Conservation (phyloP, 768 basidiomycete species). For the Naematelia aurantialba region DNA sequence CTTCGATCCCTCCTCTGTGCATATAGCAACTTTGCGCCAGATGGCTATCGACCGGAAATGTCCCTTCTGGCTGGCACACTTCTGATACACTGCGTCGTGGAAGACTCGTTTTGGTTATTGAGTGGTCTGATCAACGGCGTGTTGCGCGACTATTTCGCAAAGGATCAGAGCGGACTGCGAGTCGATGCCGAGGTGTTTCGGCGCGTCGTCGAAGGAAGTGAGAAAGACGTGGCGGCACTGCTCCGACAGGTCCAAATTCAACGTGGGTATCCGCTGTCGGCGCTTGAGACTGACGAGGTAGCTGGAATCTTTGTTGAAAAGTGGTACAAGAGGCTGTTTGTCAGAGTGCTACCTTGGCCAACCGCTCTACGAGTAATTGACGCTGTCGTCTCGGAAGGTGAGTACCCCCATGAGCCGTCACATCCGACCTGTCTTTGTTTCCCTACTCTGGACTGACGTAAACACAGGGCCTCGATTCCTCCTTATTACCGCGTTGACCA, state of each 20-base stretch:
- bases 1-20: slow-evolving; percentile 37
- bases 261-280: slow-evolving; percentile 22
- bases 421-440: too few relatives aligned
- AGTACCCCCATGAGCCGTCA: too few relatives aligned
- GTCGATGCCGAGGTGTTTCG: slow-evolving; percentile 36
- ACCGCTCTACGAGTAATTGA: slow-evolving; percentile 39
- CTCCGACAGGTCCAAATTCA: slow-evolving; percentile 31
- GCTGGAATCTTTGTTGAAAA: slow-evolving; percentile 37
- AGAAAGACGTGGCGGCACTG: slow-evolving; percentile 28
- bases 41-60: slow-evolving; percentile 35
- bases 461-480: slow-evolving; percentile 37
- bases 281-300: slow-evolving; percentile 13
- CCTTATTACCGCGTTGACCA: slow-evolving; percentile 35
- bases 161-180: slow-evolving; percentile 23
- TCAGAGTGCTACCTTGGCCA: slow-evolving; percentile 45
- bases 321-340: slow-evolving; percentile 40
- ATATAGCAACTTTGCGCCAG: slow-evolving; percentile 33
- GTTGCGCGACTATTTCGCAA: slow-evolving; percentile 31
- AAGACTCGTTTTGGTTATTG: slow-evolving; percentile 46
- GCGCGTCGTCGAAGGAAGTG: slow-evolving; percentile 31
- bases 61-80: slow-evolving; percentile 35
- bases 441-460: slow-evolving; percentile 3
- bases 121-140: slow-evolving; percentile 36
- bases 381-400: slow-evolving; percentile 41
- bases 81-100: slow-evolving; percentile 44